Percentiles rank a stretch among this genome's conserved stretches.
Evolutionary conservation across 1,284 basidiomycete genomes (phyloP).

Genomic region (Pyrrhoderma lamaoense): DNA sequence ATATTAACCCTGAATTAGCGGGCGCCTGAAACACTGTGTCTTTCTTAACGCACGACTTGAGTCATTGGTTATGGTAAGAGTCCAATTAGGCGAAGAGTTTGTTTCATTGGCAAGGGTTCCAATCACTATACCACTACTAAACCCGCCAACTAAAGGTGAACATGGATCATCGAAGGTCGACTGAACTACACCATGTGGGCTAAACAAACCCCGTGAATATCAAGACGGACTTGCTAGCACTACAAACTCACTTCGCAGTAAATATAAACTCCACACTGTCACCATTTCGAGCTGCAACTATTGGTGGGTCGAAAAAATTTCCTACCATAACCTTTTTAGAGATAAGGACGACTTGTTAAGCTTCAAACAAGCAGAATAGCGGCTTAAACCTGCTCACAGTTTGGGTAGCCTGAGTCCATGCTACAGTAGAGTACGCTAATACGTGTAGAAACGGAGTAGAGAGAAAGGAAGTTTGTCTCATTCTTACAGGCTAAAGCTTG

Average conservation of each 20-base stretch:
- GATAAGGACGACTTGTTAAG: too few relatives aligned
- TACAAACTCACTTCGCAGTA: constrained; percentile 9
- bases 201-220: neutral
- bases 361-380: too few relatives aligned
- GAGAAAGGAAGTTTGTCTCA: too few relatives aligned
- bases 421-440: too few relatives aligned
- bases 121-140: constrained; percentile 14
- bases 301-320: constrained; percentile 16
- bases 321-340: neutral
- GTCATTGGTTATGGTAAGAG: constrained; percentile 15
- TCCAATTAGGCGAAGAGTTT: constrained; percentile 13
- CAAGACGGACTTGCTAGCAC: too few relatives aligned
- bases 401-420: too few relatives aligned
- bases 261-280: constrained; percentile 16
- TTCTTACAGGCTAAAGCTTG: too few relatives aligned
- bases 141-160: constrained; percentile 16
- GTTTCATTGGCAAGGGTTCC: constrained; percentile 3
- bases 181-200: constrained; percentile 18
- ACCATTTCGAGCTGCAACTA: constrained; percentile 5
- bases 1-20: too few relatives aligned
- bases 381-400: too few relatives aligned
- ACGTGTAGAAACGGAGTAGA: too few relatives aligned
- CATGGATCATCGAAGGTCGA: constrained; percentile 17
- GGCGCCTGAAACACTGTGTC: neutral
- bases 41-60: constrained; percentile 12